Evolutionary conservation across 2,329 filamentous ascomycete species (phyloP).

Genomic region (Colletotrichum zoysiae): DNA sequence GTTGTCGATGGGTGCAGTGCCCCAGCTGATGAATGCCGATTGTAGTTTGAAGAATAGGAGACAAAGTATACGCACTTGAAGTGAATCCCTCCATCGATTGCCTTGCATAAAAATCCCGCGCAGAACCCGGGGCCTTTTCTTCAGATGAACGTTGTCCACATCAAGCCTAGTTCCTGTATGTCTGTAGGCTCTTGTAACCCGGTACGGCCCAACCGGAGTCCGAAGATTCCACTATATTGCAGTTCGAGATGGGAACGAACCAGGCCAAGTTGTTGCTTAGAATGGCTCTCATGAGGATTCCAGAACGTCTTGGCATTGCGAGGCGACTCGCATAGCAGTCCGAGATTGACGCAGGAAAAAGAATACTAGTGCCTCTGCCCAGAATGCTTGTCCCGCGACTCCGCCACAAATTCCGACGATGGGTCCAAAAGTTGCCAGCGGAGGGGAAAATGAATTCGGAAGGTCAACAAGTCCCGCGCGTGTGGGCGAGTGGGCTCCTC

Average conservation of each 20-base stretch:
- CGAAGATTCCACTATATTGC: too few species aligned
- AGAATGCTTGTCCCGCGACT: conserved; percentile 15
- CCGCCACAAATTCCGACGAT: conserved; percentile 22
- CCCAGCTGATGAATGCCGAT: too few species aligned
- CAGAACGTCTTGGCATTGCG: conserved; percentile 18
- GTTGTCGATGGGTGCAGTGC: background rate
- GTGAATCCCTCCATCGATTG: background rate
- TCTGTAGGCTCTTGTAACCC: background rate
- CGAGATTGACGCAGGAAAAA: background rate
- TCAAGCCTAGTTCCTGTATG: background rate
- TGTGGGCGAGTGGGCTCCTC: background rate
- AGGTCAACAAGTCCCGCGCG: background rate
- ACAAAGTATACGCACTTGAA: background rate
- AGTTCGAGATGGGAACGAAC: background rate
- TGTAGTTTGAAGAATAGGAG: background rate
- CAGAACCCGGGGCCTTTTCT: background rate
- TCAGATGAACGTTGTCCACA: background rate
- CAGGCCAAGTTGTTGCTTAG: background rate
- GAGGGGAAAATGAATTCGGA: conserved; percentile 28
- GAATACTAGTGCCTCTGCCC: background rate
- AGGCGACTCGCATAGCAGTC: conserved; percentile 3
- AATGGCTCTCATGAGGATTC: conserved; percentile 14
- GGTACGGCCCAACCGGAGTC: background rate
- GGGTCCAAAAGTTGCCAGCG: conserved; percentile 6
- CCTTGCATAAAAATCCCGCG: background rate